A percentile compares a stretch with the other conserved stretches of the same genome.
phyloP scores from a whole-genome alignment of 176 grass and related monocot species.

The Carex scoparia region DNA sequence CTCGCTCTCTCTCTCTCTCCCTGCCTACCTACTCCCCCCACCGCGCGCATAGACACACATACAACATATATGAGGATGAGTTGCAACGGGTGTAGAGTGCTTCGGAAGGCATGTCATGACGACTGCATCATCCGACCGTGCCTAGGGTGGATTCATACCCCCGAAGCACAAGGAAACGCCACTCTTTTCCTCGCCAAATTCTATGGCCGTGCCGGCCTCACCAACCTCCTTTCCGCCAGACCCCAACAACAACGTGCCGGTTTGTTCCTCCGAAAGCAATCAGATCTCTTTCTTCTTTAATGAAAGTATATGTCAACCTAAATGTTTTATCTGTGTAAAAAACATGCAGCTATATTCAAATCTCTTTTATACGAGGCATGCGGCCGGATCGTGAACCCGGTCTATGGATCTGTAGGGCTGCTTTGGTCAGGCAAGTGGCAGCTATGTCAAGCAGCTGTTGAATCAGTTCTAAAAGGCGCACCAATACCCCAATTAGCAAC shows the following conservation, averaged over 20 bases:
- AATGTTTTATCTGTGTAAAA: not conserved
- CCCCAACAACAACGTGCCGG: slow-evolving; percentile 42
- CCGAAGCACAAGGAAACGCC: slow-evolving; percentile 59
- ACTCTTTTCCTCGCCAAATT: slow-evolving; percentile 74
- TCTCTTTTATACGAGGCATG: slow-evolving; percentile 68
- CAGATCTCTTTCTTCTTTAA: not conserved
- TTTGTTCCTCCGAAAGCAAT: not conserved
- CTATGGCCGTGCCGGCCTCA: slow-evolving; percentile 64
- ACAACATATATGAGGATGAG: slow-evolving; percentile 41
- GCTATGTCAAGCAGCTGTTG: slow-evolving; percentile 52
- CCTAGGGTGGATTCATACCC: slow-evolving; percentile 50
- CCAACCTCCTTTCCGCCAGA: slow-evolving; percentile 48
- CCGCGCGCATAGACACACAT: not conserved
- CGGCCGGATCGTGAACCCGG: slow-evolving; percentile 54
- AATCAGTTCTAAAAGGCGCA: slow-evolving; percentile 46
- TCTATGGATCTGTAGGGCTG: slow-evolving; percentile 54
- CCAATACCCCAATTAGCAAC: slow-evolving; percentile 29
- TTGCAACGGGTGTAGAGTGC: slow-evolving; percentile 65
- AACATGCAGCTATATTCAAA: slow-evolving; percentile 46
- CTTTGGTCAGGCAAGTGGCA: slow-evolving; percentile 69
- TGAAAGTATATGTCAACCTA: not conserved
- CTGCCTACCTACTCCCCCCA: not conserved
- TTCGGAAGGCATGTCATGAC: slow-evolving; percentile 55
- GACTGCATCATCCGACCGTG: slow-evolving; percentile 47
- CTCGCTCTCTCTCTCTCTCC: no score